These are phyloP conservation scores for Circinella umbellata DNA, from an alignment of 371 early-diverging fungal species.

Conservation along the genomic window DNA sequence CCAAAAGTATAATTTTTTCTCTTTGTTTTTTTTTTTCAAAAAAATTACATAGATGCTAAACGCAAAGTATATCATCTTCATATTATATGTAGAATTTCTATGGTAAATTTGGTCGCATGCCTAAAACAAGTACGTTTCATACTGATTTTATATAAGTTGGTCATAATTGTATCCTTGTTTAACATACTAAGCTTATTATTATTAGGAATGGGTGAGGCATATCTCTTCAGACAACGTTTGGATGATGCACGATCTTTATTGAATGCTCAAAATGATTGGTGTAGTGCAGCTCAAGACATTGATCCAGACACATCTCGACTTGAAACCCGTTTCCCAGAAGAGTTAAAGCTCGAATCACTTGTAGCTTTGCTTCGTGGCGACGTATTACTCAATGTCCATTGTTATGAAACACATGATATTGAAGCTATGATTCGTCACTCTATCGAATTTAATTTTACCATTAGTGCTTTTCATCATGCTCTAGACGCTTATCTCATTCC, in stretches of 20 bases:
- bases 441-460: constrained; percentile 76
- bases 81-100: constrained; percentile 7
- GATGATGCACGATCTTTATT: constrained; percentile 59
- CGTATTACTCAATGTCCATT: constrained; percentile 75
- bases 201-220: constrained; percentile 74
- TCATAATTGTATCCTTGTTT: too few species aligned
- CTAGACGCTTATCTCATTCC: constrained; percentile 79
- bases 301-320: constrained; percentile 22
- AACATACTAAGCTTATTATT: too few species aligned
- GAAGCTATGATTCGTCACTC: constrained; percentile 79
- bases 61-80: background rate
- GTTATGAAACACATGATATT: constrained; percentile 73
- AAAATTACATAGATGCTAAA: background rate
- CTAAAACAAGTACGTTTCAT: constrained; percentile 31
- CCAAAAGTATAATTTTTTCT: constrained; percentile 47
- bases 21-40: background rate
- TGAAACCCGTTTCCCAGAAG: constrained; percentile 67
- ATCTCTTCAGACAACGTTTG: constrained; percentile 68
- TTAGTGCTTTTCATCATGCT: constrained; percentile 84
- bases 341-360: constrained; percentile 62
- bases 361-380: constrained; percentile 76
- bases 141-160: background rate
- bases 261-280: constrained; percentile 80
- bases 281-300: constrained; percentile 53
- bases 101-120: constrained; percentile 32